Conservation (phyloP, 2,329 filamentous ascomycete species). For the Epichloe gansuensis region DNA sequence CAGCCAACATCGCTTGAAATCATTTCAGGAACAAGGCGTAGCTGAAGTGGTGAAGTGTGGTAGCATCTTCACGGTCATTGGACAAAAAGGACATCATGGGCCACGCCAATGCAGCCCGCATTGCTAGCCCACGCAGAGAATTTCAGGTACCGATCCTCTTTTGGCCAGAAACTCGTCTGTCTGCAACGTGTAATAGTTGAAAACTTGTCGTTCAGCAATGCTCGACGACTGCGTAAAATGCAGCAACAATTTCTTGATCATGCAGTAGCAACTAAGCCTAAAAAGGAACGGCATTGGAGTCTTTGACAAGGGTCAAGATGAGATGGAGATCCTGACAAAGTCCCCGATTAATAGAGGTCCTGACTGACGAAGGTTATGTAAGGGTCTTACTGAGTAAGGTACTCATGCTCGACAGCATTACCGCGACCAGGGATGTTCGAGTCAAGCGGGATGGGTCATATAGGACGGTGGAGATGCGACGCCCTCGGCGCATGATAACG, state of each 20-base stretch:
- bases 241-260: neutral
- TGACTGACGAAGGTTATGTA: too few species aligned
- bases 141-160: neutral
- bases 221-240: neutral
- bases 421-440: neutral
- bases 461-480: neutral
- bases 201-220: neutral
- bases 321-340: too few species aligned
- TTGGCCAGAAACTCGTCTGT: neutral
- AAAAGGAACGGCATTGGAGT: too few species aligned
- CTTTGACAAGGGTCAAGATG: too few species aligned
- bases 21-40: slow-evolving; percentile 23
- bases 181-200: neutral
- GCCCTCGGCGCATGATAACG: neutral
- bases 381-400: too few species aligned
- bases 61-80: slow-evolving; percentile 3
- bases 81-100: neutral
- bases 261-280: too few species aligned
- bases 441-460: neutral
- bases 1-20: neutral
- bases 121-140: neutral
- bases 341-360: too few species aligned
- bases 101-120: slow-evolving; percentile 5
- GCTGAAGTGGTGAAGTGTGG: slow-evolving; percentile 9
- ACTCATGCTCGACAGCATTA: too few species aligned